Evolutionary conservation across 345 rosid species (phyloP), one percentile per base, ranked within the genome.

Genomic region (Linum trigynum): DNA sequence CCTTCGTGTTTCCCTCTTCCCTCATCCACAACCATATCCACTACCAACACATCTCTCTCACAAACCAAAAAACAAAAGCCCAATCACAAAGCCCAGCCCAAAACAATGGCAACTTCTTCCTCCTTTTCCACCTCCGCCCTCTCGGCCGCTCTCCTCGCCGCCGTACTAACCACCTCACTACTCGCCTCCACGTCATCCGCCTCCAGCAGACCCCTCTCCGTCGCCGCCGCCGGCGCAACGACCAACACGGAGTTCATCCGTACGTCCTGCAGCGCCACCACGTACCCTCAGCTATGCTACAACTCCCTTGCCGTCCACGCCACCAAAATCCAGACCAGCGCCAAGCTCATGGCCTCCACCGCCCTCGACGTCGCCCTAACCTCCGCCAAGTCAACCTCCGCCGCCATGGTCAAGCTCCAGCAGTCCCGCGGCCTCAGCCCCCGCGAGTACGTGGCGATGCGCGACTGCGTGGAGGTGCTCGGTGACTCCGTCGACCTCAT

Each of bases 301-400:
- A 64, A 38, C 71, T 78, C 85, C 53, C 82, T 81, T 38, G 72
- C 77, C 8, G 43, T 32, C 55, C 71, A 76, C 57, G 74, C 82
- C 12, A 37, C 39, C 74, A 59, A 64, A n/a, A 76, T 78, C 75
- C 63, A 81, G 12, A 67, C 72, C 6, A 66, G 70, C 75, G 78
- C 78, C 7, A 67, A 62, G 71, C 72, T 73, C 61, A 68, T 78
- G 9, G 74, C 75, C 48, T 51, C 67, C 1, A 57, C 74, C 5
- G 72, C 84, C 61, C 84, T 77, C 59, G 57, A 57, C 37, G 67
- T 74, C 3, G 72, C 79, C 9, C 61, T 77, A 1, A 38, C 62
- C 3, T 39, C 78, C 0, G 69, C 75, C 6, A 60, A 69, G 17
- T 43, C 77, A 0, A 69, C 75, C 10, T 67, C 75, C 0, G 42